A percentile compares a stretch with the other conserved stretches of the same genome.
These are phyloP conservation scores for Psilocybe tampanensis DNA, from an alignment of 768 basidiomycete genomes.

Conservation along the genomic window DNA sequence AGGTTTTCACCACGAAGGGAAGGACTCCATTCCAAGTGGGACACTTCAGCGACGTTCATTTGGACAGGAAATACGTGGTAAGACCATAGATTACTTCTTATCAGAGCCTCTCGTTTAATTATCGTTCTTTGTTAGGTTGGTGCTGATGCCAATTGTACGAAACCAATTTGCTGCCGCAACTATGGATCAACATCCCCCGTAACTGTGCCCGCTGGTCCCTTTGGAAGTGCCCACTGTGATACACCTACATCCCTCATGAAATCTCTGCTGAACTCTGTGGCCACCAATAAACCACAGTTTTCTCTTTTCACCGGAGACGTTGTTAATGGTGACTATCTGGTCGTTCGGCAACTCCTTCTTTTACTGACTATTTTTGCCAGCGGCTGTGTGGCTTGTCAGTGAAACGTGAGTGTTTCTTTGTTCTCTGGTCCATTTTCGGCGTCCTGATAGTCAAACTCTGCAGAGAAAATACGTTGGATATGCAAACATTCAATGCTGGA, in stretches of 20 bases:
- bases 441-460: not conserved
- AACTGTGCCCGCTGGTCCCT: conserved; percentile 46
- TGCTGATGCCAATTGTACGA: conserved; percentile 58
- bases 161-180: conserved; percentile 62
- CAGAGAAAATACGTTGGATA: conserved; percentile 46
- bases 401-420: conserved; percentile 34
- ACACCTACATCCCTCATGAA: conserved; percentile 48
- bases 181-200: conserved; percentile 41
- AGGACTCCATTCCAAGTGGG: conserved; percentile 53
- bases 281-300: conserved; percentile 40
- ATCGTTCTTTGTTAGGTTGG: conserved; percentile 39
- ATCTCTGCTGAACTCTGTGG: conserved; percentile 49
- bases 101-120: not conserved
- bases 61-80: conserved; percentile 58
- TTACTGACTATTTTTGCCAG: conserved; percentile 24
- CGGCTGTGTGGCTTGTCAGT: conserved; percentile 51
- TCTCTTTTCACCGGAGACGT: conserved; percentile 69
- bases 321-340: conserved; percentile 46
- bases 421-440: not conserved
- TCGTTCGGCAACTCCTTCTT: not conserved
- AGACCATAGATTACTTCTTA: conserved; percentile 10
- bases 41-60: conserved; percentile 66
- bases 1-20: conserved; percentile 36
- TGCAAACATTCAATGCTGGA: conserved; percentile 47
- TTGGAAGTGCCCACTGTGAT: conserved; percentile 55